Conservation (phyloP, 2,329 filamentous ascomycete species). For the Stachybotrys echinatus region DNA sequence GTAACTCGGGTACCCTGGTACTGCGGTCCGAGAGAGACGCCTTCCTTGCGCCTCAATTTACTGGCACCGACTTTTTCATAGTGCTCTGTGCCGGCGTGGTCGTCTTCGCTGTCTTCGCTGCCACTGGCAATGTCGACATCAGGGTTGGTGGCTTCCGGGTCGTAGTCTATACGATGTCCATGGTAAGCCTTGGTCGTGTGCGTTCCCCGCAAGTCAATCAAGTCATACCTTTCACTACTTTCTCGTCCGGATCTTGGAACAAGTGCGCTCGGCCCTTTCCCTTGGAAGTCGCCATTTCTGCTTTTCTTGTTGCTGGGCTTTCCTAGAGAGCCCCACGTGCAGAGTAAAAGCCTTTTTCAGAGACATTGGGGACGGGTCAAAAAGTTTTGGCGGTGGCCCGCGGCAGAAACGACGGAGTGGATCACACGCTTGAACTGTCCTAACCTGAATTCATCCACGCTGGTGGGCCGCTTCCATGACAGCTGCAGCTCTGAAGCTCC, state of each 20-base stretch:
- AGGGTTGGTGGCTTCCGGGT: slow-evolving; percentile 65
- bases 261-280: slow-evolving; percentile 51
- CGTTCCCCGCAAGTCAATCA: not conserved
- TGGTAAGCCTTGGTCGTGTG: not conserved
- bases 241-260: slow-evolving; percentile 58
- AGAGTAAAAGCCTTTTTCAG: slow-evolving; percentile 20
- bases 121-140: slow-evolving; percentile 50
- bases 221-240: slow-evolving; percentile 52
- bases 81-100: slow-evolving; percentile 71
- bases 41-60: slow-evolving; percentile 71
- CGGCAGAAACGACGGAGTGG: slow-evolving; percentile 32
- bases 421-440: not conserved
- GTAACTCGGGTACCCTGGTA: slow-evolving; percentile 76
- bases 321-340: slow-evolving; percentile 19
- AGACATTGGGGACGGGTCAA: slow-evolving; percentile 8
- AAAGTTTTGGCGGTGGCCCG: slow-evolving; percentile 47
- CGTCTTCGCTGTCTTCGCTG: slow-evolving; percentile 42
- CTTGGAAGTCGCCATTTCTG: slow-evolving; percentile 39
- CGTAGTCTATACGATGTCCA: slow-evolving; percentile 57
- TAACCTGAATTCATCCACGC: not conserved
- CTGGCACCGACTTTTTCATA: slow-evolving; percentile 81
- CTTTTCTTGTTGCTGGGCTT: slow-evolving; percentile 9
- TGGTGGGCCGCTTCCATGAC: not conserved
- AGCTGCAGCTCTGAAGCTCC: no score
- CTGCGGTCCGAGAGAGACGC: slow-evolving; percentile 65